These are phyloP conservation scores for Rhodotorula kratochvilovae DNA, from an alignment of 768 basidiomycete genomes.

Conservation along the genomic window DNA sequence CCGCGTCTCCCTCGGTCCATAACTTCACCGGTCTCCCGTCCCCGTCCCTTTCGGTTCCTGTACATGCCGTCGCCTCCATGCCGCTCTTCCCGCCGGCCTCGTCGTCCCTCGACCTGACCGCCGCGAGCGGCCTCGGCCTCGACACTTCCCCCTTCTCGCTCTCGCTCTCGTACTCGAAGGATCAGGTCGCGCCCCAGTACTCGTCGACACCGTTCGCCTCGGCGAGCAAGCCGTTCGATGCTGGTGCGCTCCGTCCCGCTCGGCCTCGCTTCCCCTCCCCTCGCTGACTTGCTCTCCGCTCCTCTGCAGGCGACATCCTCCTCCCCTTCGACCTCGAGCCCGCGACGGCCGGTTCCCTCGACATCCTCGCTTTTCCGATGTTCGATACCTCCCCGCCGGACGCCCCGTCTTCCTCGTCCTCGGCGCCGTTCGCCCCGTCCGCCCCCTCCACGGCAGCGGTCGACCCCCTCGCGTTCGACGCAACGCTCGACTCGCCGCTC, in stretches of 20 bases:
- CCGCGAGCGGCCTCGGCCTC: background rate
- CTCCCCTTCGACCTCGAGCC: conserved; percentile 10
- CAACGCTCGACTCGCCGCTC: conserved; percentile 24
- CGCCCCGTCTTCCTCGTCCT: background rate
- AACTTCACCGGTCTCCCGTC: background rate
- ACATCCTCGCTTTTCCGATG: conserved; percentile 4
- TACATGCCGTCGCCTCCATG: background rate
- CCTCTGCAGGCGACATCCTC: conserved; percentile 20
- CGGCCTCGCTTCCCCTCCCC: no score
- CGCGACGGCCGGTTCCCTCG: background rate
- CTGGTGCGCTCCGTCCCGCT: conserved; percentile 2
- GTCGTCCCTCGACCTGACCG: background rate
- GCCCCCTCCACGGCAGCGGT: background rate
- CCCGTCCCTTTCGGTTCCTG: no score
- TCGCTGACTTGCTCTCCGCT: background rate
- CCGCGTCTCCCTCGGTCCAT: background rate
- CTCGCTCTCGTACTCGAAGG: background rate
- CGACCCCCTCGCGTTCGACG: conserved; percentile 9
- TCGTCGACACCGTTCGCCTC: background rate
- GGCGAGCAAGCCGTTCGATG: conserved; percentile 20
- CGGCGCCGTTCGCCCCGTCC: background rate
- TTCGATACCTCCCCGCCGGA: background rate
- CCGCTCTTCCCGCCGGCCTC: background rate
- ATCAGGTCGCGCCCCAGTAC: conserved; percentile 8
- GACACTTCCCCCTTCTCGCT: background rate